Conservation (phyloP, 306 rosid genomes). For the Malus sylvestris region DNA sequence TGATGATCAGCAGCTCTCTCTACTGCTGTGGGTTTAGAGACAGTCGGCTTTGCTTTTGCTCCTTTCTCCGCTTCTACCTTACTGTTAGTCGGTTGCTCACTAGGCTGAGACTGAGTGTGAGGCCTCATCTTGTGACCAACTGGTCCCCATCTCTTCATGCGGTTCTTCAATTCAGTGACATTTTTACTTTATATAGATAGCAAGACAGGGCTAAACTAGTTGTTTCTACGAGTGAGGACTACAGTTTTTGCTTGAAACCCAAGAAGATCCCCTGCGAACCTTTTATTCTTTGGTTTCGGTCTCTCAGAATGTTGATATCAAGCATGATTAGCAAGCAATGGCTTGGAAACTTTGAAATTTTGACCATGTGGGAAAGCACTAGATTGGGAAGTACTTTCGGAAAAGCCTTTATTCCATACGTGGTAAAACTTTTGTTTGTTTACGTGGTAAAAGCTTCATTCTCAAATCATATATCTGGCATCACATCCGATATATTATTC, state of each 20-base stretch:
- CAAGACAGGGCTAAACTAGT: background rate
- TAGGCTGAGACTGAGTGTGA: background rate
- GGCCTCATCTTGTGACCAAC: constrained; percentile 20
- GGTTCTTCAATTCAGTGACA: background rate
- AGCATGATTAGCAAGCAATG: background rate
- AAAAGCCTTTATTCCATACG: background rate
- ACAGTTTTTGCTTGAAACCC: background rate
- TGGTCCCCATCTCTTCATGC: constrained; percentile 19
- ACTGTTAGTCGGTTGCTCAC: background rate
- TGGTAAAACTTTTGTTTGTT: background rate
- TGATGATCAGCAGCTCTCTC: background rate
- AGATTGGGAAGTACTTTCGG: background rate
- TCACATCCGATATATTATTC: background rate
- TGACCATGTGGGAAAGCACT: background rate
- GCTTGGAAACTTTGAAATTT: background rate
- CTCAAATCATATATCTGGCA: background rate
- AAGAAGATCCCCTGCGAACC: background rate
- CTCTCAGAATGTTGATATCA: background rate
- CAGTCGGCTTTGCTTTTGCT: background rate
- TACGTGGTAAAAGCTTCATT: background rate
- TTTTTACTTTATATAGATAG: background rate
- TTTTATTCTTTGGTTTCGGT: background rate
- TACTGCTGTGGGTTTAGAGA: background rate
- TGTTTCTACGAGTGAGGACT: background rate
- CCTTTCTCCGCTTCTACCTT: background rate